A percentile compares a stretch with the other conserved stretches of the same genome.
These are phyloP conservation scores for Boletus sensibilis DNA, from an alignment of 768 basidiomycete genomes.

Conservation along the genomic window DNA sequence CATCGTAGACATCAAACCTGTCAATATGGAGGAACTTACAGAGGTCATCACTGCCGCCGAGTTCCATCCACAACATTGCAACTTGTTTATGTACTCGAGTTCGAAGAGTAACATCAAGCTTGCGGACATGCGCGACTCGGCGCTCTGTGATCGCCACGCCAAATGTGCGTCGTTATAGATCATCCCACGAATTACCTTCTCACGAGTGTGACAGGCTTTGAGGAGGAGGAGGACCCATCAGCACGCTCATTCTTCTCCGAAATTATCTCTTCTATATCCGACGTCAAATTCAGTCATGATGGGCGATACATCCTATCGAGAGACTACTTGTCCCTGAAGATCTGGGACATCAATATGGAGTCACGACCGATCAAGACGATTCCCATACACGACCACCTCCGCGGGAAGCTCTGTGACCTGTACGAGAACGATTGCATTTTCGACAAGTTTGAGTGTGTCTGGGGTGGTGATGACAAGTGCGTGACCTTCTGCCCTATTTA, in stretches of 20 bases:
- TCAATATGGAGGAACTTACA: slow-evolving; percentile 99
- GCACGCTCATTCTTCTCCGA: slow-evolving; percentile 99
- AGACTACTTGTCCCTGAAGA: slow-evolving; percentile 96
- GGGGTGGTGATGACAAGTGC: slow-evolving; percentile 93
- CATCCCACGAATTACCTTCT: slow-evolving; percentile 2
- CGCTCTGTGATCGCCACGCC: slow-evolving; percentile 92
- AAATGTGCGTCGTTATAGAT: slow-evolving; percentile 66
- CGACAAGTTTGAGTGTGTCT: slow-evolving; percentile 99
- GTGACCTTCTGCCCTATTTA: slow-evolving; percentile 36
- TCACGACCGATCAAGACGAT: slow-evolving; percentile 94
- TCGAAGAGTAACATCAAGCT: slow-evolving; percentile 99
- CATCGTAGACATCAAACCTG: slow-evolving; percentile 99
- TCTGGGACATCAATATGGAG: slow-evolving; percentile 99
- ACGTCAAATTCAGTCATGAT: slow-evolving; percentile 98
- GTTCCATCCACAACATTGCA: slow-evolving; percentile 97
- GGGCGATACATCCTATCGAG: slow-evolving; percentile 95
- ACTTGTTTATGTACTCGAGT: slow-evolving; percentile 99
- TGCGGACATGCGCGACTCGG: slow-evolving; percentile 98
- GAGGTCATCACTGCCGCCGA: slow-evolving; percentile 99
- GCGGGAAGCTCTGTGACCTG: slow-evolving; percentile 95
- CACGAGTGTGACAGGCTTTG: slow-evolving; percentile 67
- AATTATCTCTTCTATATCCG: slow-evolving; percentile 99
- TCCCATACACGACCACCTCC: slow-evolving; percentile 96
- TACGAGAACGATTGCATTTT: slow-evolving; percentile 99
- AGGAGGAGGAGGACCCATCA: slow-evolving; percentile 97